Base-by-base conservation (phyloP, 768 basidiomycete genomes). In the Termitomyces sp. region DNA sequence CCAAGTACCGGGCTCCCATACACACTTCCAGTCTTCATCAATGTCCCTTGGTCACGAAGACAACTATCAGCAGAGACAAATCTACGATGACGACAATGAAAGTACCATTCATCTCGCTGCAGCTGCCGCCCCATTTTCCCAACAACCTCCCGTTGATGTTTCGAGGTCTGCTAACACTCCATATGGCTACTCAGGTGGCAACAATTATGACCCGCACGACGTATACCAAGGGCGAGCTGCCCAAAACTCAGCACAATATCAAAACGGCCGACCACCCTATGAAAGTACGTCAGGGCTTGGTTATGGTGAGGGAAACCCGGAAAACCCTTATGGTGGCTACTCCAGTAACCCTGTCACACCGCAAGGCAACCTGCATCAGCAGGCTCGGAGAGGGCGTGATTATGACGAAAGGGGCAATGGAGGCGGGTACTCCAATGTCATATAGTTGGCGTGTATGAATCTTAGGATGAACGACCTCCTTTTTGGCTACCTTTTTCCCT, bases 81-180 rank as follows among this genome's bases (percentile, higher is more conserved):
- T 67, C 38, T 83, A 87, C 59, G 87, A 87, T 56, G 86, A 89
- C 52, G 88, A 90, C 60, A 81, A 84, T 62, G 81, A 84, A 58
- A 87, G 86, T 64, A 79, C 78, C 20, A 70, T 76, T 29, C 80
- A 86, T 64, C 78, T 91, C 13, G 68, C 86, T 16, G 60, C 75
- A 5, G 69, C 79, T 29, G 83, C 84, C 16, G 85, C 86, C 31
- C 81, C 87, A 5, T 78, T 85, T 49, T 76, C 76, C 29, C 78
- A 79, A 44, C 76, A 79, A 39, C 40, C 59, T 46, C 70, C 70
- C 27, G 58, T 73, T 39, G 71, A 73, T 43, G 62, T 70, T 32
- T 64, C 70, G 25, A 57, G 59, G 53, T 61, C 63, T 50, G 49
- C 62, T 12, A 54, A 35, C 39, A 56, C 50, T 20, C 54, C 52